Percentiles rank a stretch among this genome's conserved stretches.
Evolutionary conservation across 1,284 basidiomycete genomes (phyloP).

Genomic region (Fomitopsis schrenkii): DNA sequence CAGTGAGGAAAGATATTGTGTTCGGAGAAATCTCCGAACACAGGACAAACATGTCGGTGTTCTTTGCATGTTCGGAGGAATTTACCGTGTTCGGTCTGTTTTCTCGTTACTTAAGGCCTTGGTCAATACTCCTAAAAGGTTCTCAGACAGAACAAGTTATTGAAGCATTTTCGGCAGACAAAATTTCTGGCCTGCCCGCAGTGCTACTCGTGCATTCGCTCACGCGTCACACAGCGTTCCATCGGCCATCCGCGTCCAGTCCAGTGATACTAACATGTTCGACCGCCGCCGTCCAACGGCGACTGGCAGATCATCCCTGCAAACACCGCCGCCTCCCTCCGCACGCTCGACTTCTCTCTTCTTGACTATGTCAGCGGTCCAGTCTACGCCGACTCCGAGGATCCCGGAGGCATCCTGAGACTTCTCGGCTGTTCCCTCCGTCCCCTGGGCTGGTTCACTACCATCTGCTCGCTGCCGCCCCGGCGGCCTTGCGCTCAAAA

Average conservation of each 20-base stretch:
- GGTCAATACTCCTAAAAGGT: too few relatives aligned
- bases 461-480: constrained; percentile 48
- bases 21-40: too few relatives aligned
- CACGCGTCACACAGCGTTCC: constrained; percentile 36
- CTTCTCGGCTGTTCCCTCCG: constrained; percentile 23
- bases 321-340: constrained; percentile 35
- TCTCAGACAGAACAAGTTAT: too few relatives aligned
- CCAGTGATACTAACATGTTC: constrained; percentile 51
- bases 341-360: constrained; percentile 39
- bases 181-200: too few relatives aligned
- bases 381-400: constrained; percentile 44
- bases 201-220: background rate
- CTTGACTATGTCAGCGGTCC: constrained; percentile 60
- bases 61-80: too few relatives aligned
- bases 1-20: too few relatives aligned
- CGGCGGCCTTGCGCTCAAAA: constrained; percentile 45
- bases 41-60: too few relatives aligned
- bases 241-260: constrained; percentile 43
- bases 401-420: constrained; percentile 49
- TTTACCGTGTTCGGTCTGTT: too few relatives aligned
- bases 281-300: constrained; percentile 59
- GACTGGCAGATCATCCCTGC: constrained; percentile 47
- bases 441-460: constrained; percentile 57
- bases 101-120: too few relatives aligned
- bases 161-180: too few relatives aligned